Evolutionary conservation across 1,139 yeast genomes (phyloP).

Genomic region (Debaryomyces fabryi): DNA sequence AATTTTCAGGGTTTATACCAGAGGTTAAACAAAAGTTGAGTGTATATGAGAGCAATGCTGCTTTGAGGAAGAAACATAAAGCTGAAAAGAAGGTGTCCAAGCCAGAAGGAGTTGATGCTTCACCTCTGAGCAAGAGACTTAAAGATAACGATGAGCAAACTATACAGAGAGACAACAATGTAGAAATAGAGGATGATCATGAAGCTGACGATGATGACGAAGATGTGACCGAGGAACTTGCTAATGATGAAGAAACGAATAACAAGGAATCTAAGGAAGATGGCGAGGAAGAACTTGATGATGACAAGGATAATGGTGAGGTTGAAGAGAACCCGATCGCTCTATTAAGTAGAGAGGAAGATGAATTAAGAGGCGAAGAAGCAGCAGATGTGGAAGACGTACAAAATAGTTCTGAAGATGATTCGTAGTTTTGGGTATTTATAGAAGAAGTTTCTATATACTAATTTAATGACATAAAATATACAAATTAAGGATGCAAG

Average conservation of each 20-base stretch:
- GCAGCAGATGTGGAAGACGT: constrained; percentile 20
- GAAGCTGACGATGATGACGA: constrained; percentile 18
- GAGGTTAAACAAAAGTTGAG: constrained; percentile 53
- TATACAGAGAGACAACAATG: constrained; percentile 12
- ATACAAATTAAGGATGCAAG: constrained; percentile 13
- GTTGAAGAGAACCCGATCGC: constrained; percentile 26
- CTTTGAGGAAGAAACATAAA: constrained; percentile 42
- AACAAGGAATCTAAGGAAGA: constrained; percentile 16
- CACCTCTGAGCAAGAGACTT: constrained; percentile 16
- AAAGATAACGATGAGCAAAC: constrained; percentile 18
- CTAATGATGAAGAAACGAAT: constrained; percentile 13
- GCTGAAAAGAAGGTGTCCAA: constrained; percentile 16
- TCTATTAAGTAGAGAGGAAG: constrained; percentile 22
- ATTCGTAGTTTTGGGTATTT: background rate
- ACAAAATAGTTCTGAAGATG: constrained; percentile 13
- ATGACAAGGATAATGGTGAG: constrained; percentile 20
- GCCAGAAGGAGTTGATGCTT: constrained; percentile 9
- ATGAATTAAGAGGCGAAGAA: constrained; percentile 22
- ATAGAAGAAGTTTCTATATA: constrained; percentile 2
- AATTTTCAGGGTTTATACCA: constrained; percentile 57
- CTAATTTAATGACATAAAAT: constrained; percentile 5
- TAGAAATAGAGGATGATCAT: constrained; percentile 16
- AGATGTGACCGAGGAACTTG: constrained; percentile 12
- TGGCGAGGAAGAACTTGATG: constrained; percentile 20
- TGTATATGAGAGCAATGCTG: constrained; percentile 43